Evolutionary conservation across 2,329 filamentous ascomycete genomes (phyloP).

Genomic region (Alternaria ethzedia): DNA sequence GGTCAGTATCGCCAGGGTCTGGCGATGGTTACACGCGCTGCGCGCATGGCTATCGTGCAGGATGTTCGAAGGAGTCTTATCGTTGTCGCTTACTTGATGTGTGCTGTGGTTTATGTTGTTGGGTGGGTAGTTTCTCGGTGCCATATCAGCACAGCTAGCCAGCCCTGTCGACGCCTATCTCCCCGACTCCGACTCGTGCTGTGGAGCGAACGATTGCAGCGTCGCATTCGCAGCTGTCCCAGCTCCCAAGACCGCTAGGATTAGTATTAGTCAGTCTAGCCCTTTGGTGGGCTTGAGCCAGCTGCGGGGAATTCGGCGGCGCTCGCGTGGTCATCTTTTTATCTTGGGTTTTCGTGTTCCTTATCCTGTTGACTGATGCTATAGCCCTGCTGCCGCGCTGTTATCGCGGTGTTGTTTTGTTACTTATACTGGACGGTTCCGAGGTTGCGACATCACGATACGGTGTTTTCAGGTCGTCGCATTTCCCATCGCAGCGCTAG

Average conservation of each 20-base stretch:
- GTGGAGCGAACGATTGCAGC: slow-evolving; percentile 13
- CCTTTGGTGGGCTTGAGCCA: slow-evolving; percentile 6
- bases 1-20: not conserved
- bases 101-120: not conserved
- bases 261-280: not conserved
- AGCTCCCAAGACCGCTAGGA: not conserved
- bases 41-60: not conserved
- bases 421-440: not conserved
- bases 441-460: not conserved
- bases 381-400: not conserved
- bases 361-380: not conserved
- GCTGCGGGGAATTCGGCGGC: slow-evolving; percentile 1
- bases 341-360: not conserved
- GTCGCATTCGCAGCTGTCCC: slow-evolving; percentile 2
- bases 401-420: not conserved
- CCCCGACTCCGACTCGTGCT: not conserved
- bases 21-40: not conserved
- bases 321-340: not conserved
- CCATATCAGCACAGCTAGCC: not conserved
- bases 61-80: not conserved
- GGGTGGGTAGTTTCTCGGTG: not conserved
- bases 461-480: not conserved
- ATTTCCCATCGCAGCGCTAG: not conserved
- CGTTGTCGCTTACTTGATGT: not conserved
- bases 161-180: not conserved